Percentiles rank a stretch among this genome's conserved stretches.
These are phyloP conservation scores for Macrophomina pseudophaseolina DNA, from an alignment of 2,329 filamentous ascomycete species.

Conservation along the genomic window DNA sequence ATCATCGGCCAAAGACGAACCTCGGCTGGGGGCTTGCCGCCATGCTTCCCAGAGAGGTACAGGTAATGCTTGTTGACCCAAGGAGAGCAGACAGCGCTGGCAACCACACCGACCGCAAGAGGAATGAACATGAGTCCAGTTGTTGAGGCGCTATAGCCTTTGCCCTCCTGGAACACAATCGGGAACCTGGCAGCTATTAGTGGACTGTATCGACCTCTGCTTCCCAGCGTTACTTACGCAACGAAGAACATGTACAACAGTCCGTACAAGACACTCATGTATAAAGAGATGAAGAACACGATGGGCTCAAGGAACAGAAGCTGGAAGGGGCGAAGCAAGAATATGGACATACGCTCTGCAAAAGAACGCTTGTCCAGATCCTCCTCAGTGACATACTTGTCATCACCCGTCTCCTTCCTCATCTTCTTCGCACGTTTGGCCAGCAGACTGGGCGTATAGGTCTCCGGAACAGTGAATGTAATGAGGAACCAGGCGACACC, in stretches of 20 bases:
- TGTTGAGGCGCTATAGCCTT: constrained; percentile 74
- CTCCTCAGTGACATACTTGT: constrained; percentile 75
- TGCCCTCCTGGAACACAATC: constrained; percentile 76
- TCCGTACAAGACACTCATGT: constrained; percentile 83
- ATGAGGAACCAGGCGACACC: constrained; percentile 74
- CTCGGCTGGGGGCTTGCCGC: constrained; percentile 78
- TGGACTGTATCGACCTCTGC: constrained; percentile 48
- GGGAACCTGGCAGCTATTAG: constrained; percentile 44
- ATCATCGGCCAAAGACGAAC: constrained; percentile 77
- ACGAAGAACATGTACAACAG: constrained; percentile 80
- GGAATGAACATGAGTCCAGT: constrained; percentile 90
- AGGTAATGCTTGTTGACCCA: constrained; percentile 84
- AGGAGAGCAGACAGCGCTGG: constrained; percentile 70
- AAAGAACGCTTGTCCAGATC: constrained; percentile 77
- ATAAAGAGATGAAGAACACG: constrained; percentile 80
- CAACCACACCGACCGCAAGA: constrained; percentile 74
- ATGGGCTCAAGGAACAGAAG: constrained; percentile 84
- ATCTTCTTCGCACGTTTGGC: constrained; percentile 72
- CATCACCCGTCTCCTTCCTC: constrained; percentile 69
- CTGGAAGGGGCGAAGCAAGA: constrained; percentile 82
- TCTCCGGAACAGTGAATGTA: constrained; percentile 88
- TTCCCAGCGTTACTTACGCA: constrained; percentile 42
- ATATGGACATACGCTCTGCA: constrained; percentile 70
- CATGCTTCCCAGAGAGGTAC: constrained; percentile 63
- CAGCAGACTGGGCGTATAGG: constrained; percentile 81